Conservation (phyloP, 2,329 filamentous ascomycete genomes). For the Sporothrix pallida region DNA sequence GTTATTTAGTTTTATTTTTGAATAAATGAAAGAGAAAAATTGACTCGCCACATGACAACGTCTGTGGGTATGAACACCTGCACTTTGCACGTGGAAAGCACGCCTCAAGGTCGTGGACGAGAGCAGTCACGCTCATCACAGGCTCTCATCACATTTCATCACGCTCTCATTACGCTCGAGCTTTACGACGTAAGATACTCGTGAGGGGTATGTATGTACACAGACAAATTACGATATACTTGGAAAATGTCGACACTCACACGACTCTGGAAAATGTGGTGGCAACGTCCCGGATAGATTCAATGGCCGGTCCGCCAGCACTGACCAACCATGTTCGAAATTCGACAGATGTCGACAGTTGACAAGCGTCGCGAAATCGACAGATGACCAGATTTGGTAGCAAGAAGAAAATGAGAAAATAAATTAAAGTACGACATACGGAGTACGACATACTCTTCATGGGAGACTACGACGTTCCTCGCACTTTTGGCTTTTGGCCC, state of each 20-base stretch:
- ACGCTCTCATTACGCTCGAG: conserved; percentile 7
- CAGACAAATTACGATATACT: not conserved
- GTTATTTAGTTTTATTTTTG: not conserved
- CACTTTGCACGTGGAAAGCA: conserved; percentile 25
- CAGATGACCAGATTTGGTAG: not conserved
- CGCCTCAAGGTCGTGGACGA: not conserved
- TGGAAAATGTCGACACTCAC: conserved; percentile 19
- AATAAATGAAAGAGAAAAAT: too few relatives aligned
- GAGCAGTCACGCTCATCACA: not conserved
- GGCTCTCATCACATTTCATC: not conserved
- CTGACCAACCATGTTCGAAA: conserved; percentile 2
- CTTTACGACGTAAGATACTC: not conserved
- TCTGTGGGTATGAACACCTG: conserved; percentile 12
- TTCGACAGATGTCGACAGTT: not conserved
- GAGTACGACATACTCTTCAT: too few relatives aligned
- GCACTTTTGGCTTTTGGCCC: too few relatives aligned
- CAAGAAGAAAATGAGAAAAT: too few relatives aligned
- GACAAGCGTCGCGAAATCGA: not conserved
- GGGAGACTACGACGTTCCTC: too few relatives aligned
- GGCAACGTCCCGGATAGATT: not conserved
- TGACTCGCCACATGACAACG: not conserved
- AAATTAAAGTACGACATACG: too few relatives aligned
- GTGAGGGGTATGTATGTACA: too few relatives aligned
- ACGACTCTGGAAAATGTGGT: not conserved
- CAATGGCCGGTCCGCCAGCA: conserved; percentile 1